Base-by-base conservation (phyloP, 1,284 basidiomycete species). In the Somion occarium region DNA sequence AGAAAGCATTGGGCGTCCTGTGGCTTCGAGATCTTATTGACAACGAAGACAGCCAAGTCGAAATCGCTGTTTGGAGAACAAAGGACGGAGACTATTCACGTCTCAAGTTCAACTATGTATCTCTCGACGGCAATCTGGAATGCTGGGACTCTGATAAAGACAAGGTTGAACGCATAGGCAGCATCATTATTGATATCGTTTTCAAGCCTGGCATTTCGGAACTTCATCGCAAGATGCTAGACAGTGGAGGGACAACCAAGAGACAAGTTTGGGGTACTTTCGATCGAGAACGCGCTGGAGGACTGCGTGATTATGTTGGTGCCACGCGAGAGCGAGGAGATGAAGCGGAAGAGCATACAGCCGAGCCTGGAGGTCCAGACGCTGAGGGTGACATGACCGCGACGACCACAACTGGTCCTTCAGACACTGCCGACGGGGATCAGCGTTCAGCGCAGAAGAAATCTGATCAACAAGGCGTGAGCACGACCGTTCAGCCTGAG, bases 21-120 rank as follows among this genome's bases (percentile, higher is more conserved):
- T 84, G 82, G 81, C 68, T 84, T 48, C 74, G 79, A 57, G 81
- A 84, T 56, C 55, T 83, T 27, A 67, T 69, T 46, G 76, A 79
- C 53, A 66, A 72, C 56, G 69, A 71, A 34, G 67, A 70, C 48
- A 64, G 62, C 26, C 63, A 64, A n/a, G 55, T 77, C 19, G 64
- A 71, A 38, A 54, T 75, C 2, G 69, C 75, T 5, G 59, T 78
- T 20, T 70, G 63, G 64, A 59, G 61, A 46, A 60, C 62, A 12
- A 58, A 66, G 23, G 58, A 61, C 51, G 64, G 60, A 15, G 61
- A 77, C 56, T 67, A 75, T 54, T 63, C 69, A 19, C 69, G 70
- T 11, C 69, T 85, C 27, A 72, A 75, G 58, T 74, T 79, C 58
- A 83, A 84, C 64, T 79, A 77, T 56, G 73, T 83, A 54, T 78